Conservation (phyloP, 1,284 basidiomycete species). For the Vanrija sp. region DNA sequence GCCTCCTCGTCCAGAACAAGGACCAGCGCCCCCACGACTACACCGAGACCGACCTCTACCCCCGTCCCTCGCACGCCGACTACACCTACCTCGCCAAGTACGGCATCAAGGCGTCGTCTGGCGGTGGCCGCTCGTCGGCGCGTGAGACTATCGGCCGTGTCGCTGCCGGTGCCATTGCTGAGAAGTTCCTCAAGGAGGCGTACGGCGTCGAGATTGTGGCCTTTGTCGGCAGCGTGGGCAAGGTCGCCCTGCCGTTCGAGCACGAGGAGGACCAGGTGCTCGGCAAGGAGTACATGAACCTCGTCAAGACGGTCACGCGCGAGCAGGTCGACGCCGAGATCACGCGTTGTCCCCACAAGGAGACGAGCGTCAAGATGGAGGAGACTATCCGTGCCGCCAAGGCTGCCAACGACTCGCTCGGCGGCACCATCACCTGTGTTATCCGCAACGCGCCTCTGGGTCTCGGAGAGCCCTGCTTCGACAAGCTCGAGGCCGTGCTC, state of each 20-base stretch:
- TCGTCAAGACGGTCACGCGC: constrained; percentile 76
- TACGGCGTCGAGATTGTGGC: constrained; percentile 94
- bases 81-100: constrained; percentile 99
- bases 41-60: constrained; percentile 95
- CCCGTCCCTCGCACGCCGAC: constrained; percentile 95
- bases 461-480: constrained; percentile 95
- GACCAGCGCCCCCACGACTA: constrained; percentile 99
- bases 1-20: constrained; percentile 92
- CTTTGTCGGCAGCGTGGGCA: constrained; percentile 94
- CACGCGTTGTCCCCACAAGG: constrained; percentile 86
- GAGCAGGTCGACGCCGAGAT: constrained; percentile 81
- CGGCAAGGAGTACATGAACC: constrained; percentile 73
- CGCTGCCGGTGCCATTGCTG: constrained; percentile 96
- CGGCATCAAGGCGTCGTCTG: constrained; percentile 92
- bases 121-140: constrained; percentile 89
- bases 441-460: constrained; percentile 86
- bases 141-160: constrained; percentile 97
- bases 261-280: constrained; percentile 74
- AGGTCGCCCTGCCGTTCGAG: constrained; percentile 65
- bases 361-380: constrained; percentile 85
- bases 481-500: constrained; percentile 95
- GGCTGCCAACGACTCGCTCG: constrained; percentile 86
- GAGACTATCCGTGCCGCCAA: constrained; percentile 92
- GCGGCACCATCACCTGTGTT: constrained; percentile 94
- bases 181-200: constrained; percentile 85